Evolutionary conservation across 805 yeast species (phyloP).

Genomic region (Metschnikowia colocasiae): DNA sequence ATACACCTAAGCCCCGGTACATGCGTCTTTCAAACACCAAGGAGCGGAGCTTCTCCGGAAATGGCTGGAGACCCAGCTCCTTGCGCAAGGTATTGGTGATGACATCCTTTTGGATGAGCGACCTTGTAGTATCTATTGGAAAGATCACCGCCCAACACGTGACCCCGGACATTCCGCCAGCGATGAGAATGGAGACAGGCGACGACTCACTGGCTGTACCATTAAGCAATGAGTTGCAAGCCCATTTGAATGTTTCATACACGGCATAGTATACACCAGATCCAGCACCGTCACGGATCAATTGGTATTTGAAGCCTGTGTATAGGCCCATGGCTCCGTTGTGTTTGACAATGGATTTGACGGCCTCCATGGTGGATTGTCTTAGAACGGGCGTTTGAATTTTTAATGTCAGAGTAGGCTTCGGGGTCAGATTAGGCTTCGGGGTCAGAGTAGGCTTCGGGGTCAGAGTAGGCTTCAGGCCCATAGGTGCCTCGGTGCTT

Average conservation of each 20-base stretch:
- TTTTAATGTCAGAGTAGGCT: slow-evolving; percentile 15
- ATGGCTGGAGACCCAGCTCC: slow-evolving; percentile 43
- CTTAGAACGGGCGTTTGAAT: slow-evolving; percentile 14
- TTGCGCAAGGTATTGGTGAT: slow-evolving; percentile 61
- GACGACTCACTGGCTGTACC: slow-evolving; percentile 21
- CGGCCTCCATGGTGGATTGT: slow-evolving; percentile 41
- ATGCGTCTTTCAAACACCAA: slow-evolving; percentile 41
- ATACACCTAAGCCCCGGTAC: slow-evolving; percentile 77
- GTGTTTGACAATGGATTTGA: slow-evolving; percentile 46
- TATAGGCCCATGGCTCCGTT: slow-evolving; percentile 66
- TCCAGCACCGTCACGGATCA: slow-evolving; percentile 65
- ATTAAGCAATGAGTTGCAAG: slow-evolving; percentile 29
- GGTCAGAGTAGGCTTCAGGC: neutral
- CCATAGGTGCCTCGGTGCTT: neutral
- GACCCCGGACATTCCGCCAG: slow-evolving; percentile 80
- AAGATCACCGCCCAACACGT: slow-evolving; percentile 71
- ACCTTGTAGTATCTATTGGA: slow-evolving; percentile 74
- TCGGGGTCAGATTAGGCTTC: neutral
- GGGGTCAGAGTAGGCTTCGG: slow-evolving; percentile 15
- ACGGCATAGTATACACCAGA: slow-evolving; percentile 70
- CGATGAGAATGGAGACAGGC: slow-evolving; percentile 37
- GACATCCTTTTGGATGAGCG: slow-evolving; percentile 69
- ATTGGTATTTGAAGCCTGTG: slow-evolving; percentile 68
- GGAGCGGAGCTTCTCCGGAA: slow-evolving; percentile 30
- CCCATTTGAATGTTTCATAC: slow-evolving; percentile 68